Conservation (phyloP, 495 filamentous ascomycete genomes). For the Penicillium dipodomyicola region DNA sequence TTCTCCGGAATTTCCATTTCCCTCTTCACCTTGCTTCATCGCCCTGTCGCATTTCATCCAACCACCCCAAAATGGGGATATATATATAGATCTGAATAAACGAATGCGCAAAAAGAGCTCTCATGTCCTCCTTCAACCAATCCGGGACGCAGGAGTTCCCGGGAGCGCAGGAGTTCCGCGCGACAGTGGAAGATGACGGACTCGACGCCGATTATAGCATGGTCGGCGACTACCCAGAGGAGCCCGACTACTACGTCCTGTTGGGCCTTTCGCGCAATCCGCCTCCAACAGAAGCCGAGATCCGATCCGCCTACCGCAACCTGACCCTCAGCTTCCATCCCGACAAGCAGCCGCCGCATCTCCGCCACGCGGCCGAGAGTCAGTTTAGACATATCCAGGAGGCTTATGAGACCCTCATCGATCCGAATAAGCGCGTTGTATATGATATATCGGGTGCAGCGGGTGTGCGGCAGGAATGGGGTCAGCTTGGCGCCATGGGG, state of each 20-base stretch:
- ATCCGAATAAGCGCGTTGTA: constrained; percentile 53
- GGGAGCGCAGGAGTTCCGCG: constrained; percentile 20
- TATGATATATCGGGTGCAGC: constrained; percentile 53
- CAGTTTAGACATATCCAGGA: constrained; percentile 50
- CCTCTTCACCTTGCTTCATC: constrained; percentile 11
- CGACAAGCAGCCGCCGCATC: constrained; percentile 53
- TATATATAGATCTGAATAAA: neutral
- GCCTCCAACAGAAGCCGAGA: constrained; percentile 46
- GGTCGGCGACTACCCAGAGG: constrained; percentile 31
- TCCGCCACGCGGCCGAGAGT: constrained; percentile 44
- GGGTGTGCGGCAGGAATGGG: constrained; percentile 47
- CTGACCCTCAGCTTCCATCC: constrained; percentile 58
- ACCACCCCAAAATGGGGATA: neutral
- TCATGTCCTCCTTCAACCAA: constrained; percentile 22
- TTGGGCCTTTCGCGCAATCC: constrained; percentile 48
- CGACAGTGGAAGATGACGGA: constrained; percentile 23
- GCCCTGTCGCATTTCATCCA: neutral
- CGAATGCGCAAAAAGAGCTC: neutral
- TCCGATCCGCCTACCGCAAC: constrained; percentile 52
- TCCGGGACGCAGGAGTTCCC: constrained; percentile 20
- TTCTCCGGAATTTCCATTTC: constrained; percentile 24
- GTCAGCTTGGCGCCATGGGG: constrained; percentile 36
- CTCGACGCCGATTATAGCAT: constrained; percentile 26
- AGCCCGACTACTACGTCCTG: constrained; percentile 50
- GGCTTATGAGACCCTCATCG: constrained; percentile 55